phyloP scores from a whole-genome alignment of 768 basidiomycete genomes.

The Amanita jacksonii region DNA sequence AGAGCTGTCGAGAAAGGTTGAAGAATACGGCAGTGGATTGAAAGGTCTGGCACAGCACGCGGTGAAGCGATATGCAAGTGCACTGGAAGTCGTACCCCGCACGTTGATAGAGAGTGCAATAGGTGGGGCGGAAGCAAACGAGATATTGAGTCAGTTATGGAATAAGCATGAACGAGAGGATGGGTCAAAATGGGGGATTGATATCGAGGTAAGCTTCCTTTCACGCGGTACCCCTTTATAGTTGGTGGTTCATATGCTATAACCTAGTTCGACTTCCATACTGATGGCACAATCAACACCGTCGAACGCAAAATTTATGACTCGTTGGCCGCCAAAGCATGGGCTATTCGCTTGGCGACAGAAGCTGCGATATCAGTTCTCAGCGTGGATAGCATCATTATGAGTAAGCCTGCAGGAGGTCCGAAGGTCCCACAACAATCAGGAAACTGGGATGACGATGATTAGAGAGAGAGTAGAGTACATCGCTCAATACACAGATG shows the following conservation, averaged over 20 bases:
- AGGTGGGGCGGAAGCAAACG: conserved; percentile 85
- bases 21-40: conserved; percentile 78
- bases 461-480: conserved; percentile 20
- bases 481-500: not conserved
- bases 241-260: not conserved
- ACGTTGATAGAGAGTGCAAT: conserved; percentile 94
- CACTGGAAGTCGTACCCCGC: conserved; percentile 87
- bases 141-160: conserved; percentile 82
- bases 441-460: conserved; percentile 82
- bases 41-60: conserved; percentile 91
- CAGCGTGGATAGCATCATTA: conserved; percentile 95
- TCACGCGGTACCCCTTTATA: not conserved
- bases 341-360: conserved; percentile 86
- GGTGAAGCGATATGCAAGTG: conserved; percentile 80
- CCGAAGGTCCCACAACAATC: conserved; percentile 83
- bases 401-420: conserved; percentile 88
- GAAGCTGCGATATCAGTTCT: conserved; percentile 88
- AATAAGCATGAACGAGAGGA: conserved; percentile 79
- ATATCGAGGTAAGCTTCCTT: conserved; percentile 59
- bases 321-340: conserved; percentile 81
- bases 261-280: conserved; percentile 46
- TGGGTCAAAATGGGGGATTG: conserved; percentile 75
- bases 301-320: conserved; percentile 66
- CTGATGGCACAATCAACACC: conserved; percentile 65
- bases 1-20: conserved; percentile 80